Evolutionary conservation across 2,329 filamentous ascomycete genomes (phyloP), one percentile per base, ranked within the genome.

Genomic region (Claviceps africana): DNA sequence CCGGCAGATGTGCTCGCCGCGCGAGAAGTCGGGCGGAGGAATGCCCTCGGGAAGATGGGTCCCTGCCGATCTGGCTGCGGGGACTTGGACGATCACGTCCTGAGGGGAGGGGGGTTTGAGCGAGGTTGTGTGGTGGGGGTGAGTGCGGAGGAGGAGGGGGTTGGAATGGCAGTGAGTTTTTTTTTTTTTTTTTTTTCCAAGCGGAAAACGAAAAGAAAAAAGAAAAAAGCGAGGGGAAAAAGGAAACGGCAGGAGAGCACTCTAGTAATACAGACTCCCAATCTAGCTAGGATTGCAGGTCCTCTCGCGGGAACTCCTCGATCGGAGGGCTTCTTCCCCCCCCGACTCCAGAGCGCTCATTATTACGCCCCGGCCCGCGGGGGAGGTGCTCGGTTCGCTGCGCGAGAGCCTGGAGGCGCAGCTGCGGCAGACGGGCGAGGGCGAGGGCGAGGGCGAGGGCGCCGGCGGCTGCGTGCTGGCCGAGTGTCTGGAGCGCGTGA

Each of bases 61-160:
- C 54, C 52, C 4, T 62, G 71, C 31, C 53, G 57, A 30, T 72
- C 68, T 1, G 77, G 76, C 13, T 77, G 74, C 50, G 43, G 48
- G 2, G 75, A 73, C 55, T 56, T 81, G 35, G 78, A 81, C 56
- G 62, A 67, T 2, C 60, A 72, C 31, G 67, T 75, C 6, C 63
- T 81, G 5, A 52, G 70, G 6, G 67, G 73, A 2, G 75, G 75
- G 2, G 76, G 75, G 0, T 64, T 79, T 11, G 70, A 74, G 61
- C 62, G 72, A n/a, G 77, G 76, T 0, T 65, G 64, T 21, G 70
- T 81, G 0, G 72, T 78, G 1, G 78, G 78, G 1, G 51, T 81
- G 51, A 81, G 77, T 52, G 66, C 73, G 0, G 76, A 78, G 61
- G 72, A 74, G 21, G 72, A 72, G 42, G 67, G 67, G n/a, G 61